Conservation (phyloP, 306 rosid species). For the Cucurbita ficifolia region DNA sequence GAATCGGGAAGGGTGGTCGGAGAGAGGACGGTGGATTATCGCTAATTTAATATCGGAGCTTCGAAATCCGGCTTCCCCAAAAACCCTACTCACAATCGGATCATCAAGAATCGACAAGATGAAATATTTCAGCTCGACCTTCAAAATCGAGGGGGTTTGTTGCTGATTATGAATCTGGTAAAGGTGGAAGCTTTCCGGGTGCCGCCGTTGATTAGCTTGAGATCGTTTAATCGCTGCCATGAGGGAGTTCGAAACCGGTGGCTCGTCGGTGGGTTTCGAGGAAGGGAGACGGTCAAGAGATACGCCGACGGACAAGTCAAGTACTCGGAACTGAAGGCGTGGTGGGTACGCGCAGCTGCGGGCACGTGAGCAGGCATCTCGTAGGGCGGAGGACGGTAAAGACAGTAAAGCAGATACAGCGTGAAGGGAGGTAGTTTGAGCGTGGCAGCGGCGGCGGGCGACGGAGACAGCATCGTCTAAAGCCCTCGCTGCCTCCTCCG, state of each 20-base stretch:
- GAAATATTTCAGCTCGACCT: conserved; percentile 77
- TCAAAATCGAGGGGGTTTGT: conserved; percentile 47
- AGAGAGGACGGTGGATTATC: conserved; percentile 47
- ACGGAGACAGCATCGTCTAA: conserved; percentile 70
- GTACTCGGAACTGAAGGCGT: conserved; percentile 66
- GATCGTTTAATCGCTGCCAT: conserved; percentile 96
- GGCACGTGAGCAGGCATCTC: conserved; percentile 72
- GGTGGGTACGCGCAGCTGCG: conserved; percentile 55
- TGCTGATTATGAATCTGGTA: conserved; percentile 53
- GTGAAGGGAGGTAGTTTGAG: conserved; percentile 85
- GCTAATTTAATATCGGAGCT: conserved; percentile 69
- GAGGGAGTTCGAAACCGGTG: conserved; percentile 78
- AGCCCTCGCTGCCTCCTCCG: conserved; percentile 80
- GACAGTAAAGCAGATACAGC: conserved; percentile 67
- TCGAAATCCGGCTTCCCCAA: conserved; percentile 73
- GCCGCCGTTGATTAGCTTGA: conserved; percentile 84
- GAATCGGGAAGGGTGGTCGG: conserved; percentile 24
- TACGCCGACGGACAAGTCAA: conserved; percentile 81
- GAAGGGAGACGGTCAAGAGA: conserved; percentile 74
- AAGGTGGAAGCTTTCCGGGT: conserved; percentile 74
- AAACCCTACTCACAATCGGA: conserved; percentile 82
- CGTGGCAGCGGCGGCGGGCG: conserved; percentile 68
- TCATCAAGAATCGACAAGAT: conserved; percentile 84
- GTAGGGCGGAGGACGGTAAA: conserved; percentile 50
- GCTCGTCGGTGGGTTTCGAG: conserved; percentile 35